phyloP scores from a whole-genome alignment of 208 protist species.

The Leishmania turanica region DNA sequence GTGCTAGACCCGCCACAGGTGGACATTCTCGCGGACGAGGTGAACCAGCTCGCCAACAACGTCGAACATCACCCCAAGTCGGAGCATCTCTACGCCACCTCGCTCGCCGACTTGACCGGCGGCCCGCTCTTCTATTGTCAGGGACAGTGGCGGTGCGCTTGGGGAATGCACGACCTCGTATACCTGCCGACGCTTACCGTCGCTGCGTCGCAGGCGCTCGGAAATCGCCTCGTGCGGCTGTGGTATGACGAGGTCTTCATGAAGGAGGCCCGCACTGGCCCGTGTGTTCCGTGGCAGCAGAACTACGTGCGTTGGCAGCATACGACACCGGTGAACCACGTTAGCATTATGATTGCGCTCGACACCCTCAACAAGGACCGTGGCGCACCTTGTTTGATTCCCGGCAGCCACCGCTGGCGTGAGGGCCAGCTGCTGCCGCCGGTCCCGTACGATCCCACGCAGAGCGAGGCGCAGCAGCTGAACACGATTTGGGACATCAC shows the following conservation, averaged over 20 bases:
- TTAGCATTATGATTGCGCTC: conserved; percentile 76
- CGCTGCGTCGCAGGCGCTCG: conserved; percentile 77
- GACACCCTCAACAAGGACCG: conserved; percentile 85
- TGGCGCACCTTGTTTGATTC: conserved; percentile 80
- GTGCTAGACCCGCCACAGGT: conserved; percentile 72
- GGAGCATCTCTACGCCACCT: conserved; percentile 81
- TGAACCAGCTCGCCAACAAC: conserved; percentile 83
- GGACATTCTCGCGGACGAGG: conserved; percentile 82
- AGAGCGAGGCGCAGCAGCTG: conserved; percentile 74
- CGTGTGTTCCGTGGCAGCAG: conserved; percentile 85
- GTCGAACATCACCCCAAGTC: conserved; percentile 85
- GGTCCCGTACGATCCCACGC: conserved; percentile 65
- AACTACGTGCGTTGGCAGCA: conserved; percentile 86
- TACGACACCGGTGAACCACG: conserved; percentile 71
- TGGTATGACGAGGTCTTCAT: conserved; percentile 89
- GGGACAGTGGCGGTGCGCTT: conserved; percentile 80
- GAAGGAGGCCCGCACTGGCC: conserved; percentile 71
- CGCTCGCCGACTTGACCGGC: conserved; percentile 70
- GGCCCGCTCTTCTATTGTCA: conserved; percentile 87
- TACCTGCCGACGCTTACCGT: conserved; percentile 82
- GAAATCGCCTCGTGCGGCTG: conserved; percentile 76
- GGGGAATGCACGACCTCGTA: conserved; percentile 89
- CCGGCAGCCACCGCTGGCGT: conserved; percentile 84
- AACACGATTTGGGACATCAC: conserved; percentile 88
- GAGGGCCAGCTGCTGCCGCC: conserved; percentile 70